Evolutionary conservation across 768 basidiomycete species (phyloP).

Genomic region (Psilocybe cubensis): DNA sequence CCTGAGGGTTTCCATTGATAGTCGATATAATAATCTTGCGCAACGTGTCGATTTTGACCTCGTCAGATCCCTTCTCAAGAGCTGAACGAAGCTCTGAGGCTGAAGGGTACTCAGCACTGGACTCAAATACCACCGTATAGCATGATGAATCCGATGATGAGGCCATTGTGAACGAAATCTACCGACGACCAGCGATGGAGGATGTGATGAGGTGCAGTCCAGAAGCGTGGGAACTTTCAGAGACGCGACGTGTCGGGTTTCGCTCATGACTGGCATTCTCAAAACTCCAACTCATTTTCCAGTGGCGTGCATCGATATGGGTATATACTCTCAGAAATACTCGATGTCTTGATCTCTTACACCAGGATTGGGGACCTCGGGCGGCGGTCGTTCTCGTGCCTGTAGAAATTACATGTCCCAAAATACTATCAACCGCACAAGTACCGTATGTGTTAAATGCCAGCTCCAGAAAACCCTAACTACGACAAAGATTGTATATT

Average conservation of each 20-base stretch:
- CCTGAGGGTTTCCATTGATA: conserved; percentile 93
- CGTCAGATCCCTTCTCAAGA: conserved; percentile 95
- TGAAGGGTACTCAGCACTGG: conserved; percentile 74
- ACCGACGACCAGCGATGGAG: conserved; percentile 24
- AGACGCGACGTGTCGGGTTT: conserved; percentile 25
- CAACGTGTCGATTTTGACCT: conserved; percentile 95
- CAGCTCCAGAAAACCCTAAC: too few species aligned
- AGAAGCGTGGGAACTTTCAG: conserved; percentile 24
- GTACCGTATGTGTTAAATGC: too few species aligned
- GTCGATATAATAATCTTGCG: conserved; percentile 92
- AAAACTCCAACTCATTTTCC: background rate
- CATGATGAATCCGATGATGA: conserved; percentile 64
- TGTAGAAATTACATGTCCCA: too few species aligned
- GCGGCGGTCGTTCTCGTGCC: too few species aligned
- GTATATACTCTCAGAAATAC: too few species aligned
- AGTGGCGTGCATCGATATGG: too few species aligned
- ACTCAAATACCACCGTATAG: conserved; percentile 81
- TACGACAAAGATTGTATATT: too few species aligned
- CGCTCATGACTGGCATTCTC: background rate
- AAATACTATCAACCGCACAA: too few species aligned
- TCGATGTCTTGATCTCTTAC: too few species aligned
- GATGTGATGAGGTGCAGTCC: conserved; percentile 14
- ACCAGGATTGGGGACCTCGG: too few species aligned
- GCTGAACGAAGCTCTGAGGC: conserved; percentile 79
- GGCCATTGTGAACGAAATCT: conserved; percentile 29